These are phyloP conservation scores for Cladosporium sp. DNA, from an alignment of 2,329 filamentous ascomycete genomes.

Conservation along the genomic window DNA sequence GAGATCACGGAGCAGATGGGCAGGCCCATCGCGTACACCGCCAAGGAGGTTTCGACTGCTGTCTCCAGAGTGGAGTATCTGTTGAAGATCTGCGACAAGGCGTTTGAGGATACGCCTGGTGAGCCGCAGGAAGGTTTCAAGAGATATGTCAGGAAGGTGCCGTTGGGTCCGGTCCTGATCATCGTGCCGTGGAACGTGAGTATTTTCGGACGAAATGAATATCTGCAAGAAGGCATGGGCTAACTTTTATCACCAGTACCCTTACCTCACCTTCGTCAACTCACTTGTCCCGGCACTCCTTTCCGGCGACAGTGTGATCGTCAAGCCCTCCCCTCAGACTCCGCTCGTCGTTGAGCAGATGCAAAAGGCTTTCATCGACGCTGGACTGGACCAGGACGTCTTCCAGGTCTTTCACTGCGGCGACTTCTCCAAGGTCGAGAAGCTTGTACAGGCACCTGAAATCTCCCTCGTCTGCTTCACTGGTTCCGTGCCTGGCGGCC, in stretches of 20 bases:
- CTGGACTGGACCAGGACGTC: slow-evolving; percentile 75
- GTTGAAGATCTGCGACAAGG: slow-evolving; percentile 73
- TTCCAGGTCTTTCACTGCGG: slow-evolving; percentile 91
- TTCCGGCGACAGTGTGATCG: slow-evolving; percentile 81
- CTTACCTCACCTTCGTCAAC: slow-evolving; percentile 89
- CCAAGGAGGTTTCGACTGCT: slow-evolving; percentile 76
- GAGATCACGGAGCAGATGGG: slow-evolving; percentile 96
- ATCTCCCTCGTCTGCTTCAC: slow-evolving; percentile 87
- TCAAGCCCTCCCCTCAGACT: slow-evolving; percentile 93
- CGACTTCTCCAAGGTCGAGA: slow-evolving; percentile 67
- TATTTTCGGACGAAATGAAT: slow-evolving; percentile 21
- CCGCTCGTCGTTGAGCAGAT: slow-evolving; percentile 87
- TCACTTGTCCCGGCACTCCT: slow-evolving; percentile 87
- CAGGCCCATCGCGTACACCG: slow-evolving; percentile 79
- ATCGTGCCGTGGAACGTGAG: slow-evolving; percentile 95
- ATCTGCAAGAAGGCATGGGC: background rate
- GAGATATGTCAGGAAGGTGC: slow-evolving; percentile 81
- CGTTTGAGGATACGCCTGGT: slow-evolving; percentile 71
- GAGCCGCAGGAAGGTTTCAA: slow-evolving; percentile 83
- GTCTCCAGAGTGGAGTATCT: slow-evolving; percentile 81
- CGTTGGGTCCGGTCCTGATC: slow-evolving; percentile 79
- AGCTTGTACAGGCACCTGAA: slow-evolving; percentile 68
- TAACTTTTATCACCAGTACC: slow-evolving; percentile 58
- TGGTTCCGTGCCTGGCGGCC: slow-evolving; percentile 79
- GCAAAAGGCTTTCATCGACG: slow-evolving; percentile 66